Evolutionary conservation across 1,284 basidiomycete species (phyloP).

Genomic region (Veloboletus limbatus): DNA sequence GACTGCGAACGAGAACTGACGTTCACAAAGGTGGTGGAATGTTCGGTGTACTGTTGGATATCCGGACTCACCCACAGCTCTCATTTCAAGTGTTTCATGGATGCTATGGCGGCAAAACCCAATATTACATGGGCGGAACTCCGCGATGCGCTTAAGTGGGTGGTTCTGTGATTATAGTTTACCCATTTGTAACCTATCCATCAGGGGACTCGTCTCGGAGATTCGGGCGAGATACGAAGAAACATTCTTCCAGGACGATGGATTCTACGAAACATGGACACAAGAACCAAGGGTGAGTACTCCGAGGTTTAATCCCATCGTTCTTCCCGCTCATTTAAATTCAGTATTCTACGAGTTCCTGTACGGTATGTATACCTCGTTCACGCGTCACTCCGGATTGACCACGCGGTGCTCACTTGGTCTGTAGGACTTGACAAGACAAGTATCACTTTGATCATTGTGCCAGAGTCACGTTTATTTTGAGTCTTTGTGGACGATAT

Average conservation of each 20-base stretch:
- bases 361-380: slow-evolving; percentile 13
- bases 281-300: slow-evolving; percentile 25
- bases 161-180: background rate
- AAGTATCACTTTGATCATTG: slow-evolving; percentile 11
- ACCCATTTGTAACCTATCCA: background rate
- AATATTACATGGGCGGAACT: slow-evolving; percentile 24
- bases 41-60: background rate
- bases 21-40: slow-evolving; percentile 27
- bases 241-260: background rate
- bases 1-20: slow-evolving; percentile 17
- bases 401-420: background rate
- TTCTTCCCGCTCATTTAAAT: background rate
- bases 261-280: slow-evolving; percentile 3
- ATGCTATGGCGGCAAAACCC: slow-evolving; percentile 13
- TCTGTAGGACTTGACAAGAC: slow-evolving; percentile 14
- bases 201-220: slow-evolving; percentile 16
- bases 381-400: background rate
- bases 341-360: slow-evolving; percentile 13
- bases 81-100: slow-evolving; percentile 24
- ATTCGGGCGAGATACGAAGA: slow-evolving; percentile 19
- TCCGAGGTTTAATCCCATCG: background rate
- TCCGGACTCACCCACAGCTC: background rate
- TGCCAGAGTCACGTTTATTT: too few species aligned
- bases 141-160: slow-evolving; percentile 20
- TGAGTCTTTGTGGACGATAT: background rate